Evolutionary conservation across 2,329 filamentous ascomycete genomes (phyloP), one percentile per base, ranked within the genome.

Genomic region (Huntiella savannae): DNA sequence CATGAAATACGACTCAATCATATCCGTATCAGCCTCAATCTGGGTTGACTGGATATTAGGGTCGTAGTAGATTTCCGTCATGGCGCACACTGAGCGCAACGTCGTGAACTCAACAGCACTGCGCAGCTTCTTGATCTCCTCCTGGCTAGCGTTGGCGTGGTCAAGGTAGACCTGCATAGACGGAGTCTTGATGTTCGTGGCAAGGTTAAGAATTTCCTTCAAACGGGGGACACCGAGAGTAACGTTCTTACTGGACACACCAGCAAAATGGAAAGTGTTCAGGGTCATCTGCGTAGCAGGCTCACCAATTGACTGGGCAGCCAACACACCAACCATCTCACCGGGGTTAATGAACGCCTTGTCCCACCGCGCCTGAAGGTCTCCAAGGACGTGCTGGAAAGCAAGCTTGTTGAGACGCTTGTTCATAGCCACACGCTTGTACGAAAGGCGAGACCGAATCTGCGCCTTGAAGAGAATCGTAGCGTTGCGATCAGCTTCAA

Each of bases 231-330:
- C 91, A 85, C 91, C 91, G 42, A 98, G 79, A 0, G 91, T 98
- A 47, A 98, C 88, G 71, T 98, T 98, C 79, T 98, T 98, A 17
- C 88, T 94, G 34, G 92, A 94, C 51, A 98, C 86, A 94, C 91
- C 91, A 62, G 91, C 87, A 62, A 98, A 98, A 71, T 98, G 91
- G 81, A 98, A 98, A 17, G 91, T 98, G 67, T 98, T 98, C 51
- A 98, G 68, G 1, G 91, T 98, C 91, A 98, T 98, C 69, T 98
- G 91, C 1, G 91, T 98, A 16, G 91, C 92, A 36, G 91, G 91
- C 63, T 98, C 91, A 67, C 91, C 91, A 59, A 98, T 98, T 32
- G 91, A 98, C 65, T 98, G 91, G 5, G 92, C 91, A 52, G 91
- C 91, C 57, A 98, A 68, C 16, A 98, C 91, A 66, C 91, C 91